A percentile compares a stretch with the other conserved stretches of the same genome.
Conservation (phyloP, 2,329 filamentous ascomycete genomes). For the Aspergillus oerlinghausenensis region DNA sequence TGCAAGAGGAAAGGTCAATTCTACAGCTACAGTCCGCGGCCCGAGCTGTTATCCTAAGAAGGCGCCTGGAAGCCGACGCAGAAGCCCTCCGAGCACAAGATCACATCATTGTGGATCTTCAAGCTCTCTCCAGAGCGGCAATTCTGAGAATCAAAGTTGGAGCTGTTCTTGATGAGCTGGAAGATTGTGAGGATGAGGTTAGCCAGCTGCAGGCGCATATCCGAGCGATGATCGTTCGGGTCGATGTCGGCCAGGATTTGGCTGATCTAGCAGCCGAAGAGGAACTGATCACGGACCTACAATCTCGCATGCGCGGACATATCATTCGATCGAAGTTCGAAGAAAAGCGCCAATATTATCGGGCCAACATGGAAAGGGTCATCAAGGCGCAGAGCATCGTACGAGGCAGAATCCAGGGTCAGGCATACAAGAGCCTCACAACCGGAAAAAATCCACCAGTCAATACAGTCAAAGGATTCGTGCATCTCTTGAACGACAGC, state of each 20-base stretch:
- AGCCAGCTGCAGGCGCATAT: slow-evolving; percentile 68
- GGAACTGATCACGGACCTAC: slow-evolving; percentile 67
- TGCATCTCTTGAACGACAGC: slow-evolving; percentile 94
- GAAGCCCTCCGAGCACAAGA: slow-evolving; percentile 29
- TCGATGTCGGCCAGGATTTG: slow-evolving; percentile 68
- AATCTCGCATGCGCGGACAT: slow-evolving; percentile 68
- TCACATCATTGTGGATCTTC: slow-evolving; percentile 30
- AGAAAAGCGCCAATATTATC: slow-evolving; percentile 83
- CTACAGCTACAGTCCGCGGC: slow-evolving; percentile 50
- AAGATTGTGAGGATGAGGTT: slow-evolving; percentile 63
- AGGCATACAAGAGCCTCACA: slow-evolving; percentile 96
- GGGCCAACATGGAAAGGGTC: slow-evolving; percentile 97
- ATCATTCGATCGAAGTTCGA: slow-evolving; percentile 70
- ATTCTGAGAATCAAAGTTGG: slow-evolving; percentile 38
- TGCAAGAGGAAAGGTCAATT: slow-evolving; percentile 40
- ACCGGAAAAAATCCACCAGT: slow-evolving; percentile 95
- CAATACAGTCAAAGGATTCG: slow-evolving; percentile 95
- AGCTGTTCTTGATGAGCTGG: slow-evolving; percentile 63
- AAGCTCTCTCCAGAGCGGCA: slow-evolving; percentile 39
- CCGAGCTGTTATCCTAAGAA: slow-evolving; percentile 39
- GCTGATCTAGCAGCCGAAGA: slow-evolving; percentile 78
- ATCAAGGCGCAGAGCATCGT: slow-evolving; percentile 98
- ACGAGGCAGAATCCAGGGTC: slow-evolving; percentile 87
- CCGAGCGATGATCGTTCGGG: slow-evolving; percentile 73
- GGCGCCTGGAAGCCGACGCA: slow-evolving; percentile 26